phyloP scores from a whole-genome alignment of 75 land plant genomes.

The Picea glauca region DNA sequence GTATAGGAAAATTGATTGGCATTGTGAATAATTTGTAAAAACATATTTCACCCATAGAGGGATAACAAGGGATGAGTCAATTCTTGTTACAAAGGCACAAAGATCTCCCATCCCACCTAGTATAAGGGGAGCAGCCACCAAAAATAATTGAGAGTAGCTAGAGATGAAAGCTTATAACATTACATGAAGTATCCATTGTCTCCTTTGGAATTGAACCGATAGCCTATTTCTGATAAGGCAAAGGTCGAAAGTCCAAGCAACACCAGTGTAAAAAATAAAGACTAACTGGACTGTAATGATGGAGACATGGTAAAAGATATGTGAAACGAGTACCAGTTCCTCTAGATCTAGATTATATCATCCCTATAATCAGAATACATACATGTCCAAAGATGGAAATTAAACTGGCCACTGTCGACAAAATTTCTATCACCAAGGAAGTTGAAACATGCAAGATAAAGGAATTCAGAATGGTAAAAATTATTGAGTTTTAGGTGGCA shows the following conservation, averaged over 20 bases:
- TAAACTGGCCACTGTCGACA: neutral
- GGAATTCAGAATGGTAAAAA: neutral
- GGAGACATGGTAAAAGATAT: no score
- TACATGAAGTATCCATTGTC: no score
- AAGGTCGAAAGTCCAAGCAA: no score
- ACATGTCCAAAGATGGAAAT: no score
- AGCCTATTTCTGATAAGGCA: no score
- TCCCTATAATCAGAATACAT: no score
- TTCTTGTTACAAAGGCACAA: neutral
- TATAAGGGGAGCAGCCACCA: neutral
- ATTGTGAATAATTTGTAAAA: neutral
- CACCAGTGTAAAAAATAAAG: no score
- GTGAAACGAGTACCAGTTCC: no score
- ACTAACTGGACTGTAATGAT: no score
- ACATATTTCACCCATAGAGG: neutral
- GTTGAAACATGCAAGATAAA: neutral
- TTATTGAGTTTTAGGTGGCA: neutral
- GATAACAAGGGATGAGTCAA: neutral
- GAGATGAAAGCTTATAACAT: no score
- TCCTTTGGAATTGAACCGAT: no score
- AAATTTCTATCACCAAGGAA: neutral
- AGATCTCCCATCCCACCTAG: neutral
- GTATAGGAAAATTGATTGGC: neutral
- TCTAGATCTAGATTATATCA: no score
- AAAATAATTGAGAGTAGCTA: neutral